Base-by-base conservation (phyloP, 75 land plant genomes). In the Pinus taeda region DNA sequence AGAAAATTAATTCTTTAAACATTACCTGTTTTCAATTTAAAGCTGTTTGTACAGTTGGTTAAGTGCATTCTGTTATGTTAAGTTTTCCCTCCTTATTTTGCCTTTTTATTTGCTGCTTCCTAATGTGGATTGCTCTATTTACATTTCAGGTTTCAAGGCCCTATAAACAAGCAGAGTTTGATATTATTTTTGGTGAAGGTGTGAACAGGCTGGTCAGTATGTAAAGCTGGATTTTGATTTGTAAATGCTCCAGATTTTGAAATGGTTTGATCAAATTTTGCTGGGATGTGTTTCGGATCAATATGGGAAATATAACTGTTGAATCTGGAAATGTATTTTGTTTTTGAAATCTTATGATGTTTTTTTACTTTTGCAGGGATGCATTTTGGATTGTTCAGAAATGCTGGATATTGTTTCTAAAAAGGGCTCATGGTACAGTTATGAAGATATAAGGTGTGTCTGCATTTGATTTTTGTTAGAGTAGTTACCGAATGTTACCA, bases 141-240 rank as follows among this genome's bases (percentile, higher is more conserved):
- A 55, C 56, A 18, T 73, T 81, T 53, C 79, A 95, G 98, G 98
- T 95, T 13, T 95, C 98, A 30, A 91, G 98, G 79, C 98, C 98
- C n/a, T 95, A 95, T 78, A 95, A 91, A 80, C 96, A 93, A 85
- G 98, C 98, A 17, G 98, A 95, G 57, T 91, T 95, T 81, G 98
- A 95, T 70, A 95, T 95, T 20, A 91, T 93, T 15, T 95, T 95
- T 88, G 98, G 98, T 61, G 92, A 91, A 77, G 98, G 98, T 57
- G 93, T 95, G 36, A 80, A 90, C 78, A 89, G 84, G 76, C 79
- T 95, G 93, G 98, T 95, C 17, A 74, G 89, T 81, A 74, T 39
- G 15, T 17, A 57, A 13, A 74, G 6, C 42, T 49, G 69, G 20
- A 2, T 42, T 74, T 36, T 62, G n/a, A 74, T 74, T 49, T 29